Base-by-base conservation (phyloP, 2,329 filamentous ascomycete species). In the Cryphonectria parasitica region DNA sequence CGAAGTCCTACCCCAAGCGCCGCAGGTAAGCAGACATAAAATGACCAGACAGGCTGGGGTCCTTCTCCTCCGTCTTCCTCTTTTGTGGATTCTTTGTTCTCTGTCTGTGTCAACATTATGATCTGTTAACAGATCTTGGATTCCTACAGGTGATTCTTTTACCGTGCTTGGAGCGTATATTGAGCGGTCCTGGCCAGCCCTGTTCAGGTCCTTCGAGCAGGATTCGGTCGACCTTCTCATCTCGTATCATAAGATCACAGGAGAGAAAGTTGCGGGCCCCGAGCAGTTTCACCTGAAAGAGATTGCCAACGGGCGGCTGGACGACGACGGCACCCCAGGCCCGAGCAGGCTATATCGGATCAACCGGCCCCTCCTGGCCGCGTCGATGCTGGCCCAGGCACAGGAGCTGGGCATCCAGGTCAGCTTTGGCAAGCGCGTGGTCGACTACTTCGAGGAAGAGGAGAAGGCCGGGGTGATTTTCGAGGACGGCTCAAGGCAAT, bases 181-280 rank as follows among this genome's bases (percentile, higher is more conserved):
- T 34, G 68, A 69, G 69, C 68, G 66, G 2, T 49, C 25, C 41
- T 77, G 74, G 73, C 76, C 76, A 22, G 69, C 62, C 5, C 34
- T 71, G 25, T 69, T 66, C 19, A n/a, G 28, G 8, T 45, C 45
- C 17, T 13, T 65, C n/a, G 22, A 69, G 28, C 54, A 71, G 15
- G 69, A 74, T 52, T 71, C 71, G 28, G 39, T 66, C 10, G 72
- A 76, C 28, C 68, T 72, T 1, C 67, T 66, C 68, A 17, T 76
- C 4, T 71, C 74, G 3, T 77, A 74, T 41, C 72, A 76, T 61
- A 76, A 74, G 52, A 64, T 74, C 19, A 76, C 36, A 4, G 75
- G 75, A 5, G 73, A 77, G 15, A 71, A 39, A 25, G 66, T 77
- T 8, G 70, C 73, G 3, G 73, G 71, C 0, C 73, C 74, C 7